A percentile compares a stretch with the other conserved stretches of the same genome.
These are phyloP conservation scores for Arthroderma sp. DNA, from an alignment of 2,329 filamentous ascomycete species.

Conservation along the genomic window DNA sequence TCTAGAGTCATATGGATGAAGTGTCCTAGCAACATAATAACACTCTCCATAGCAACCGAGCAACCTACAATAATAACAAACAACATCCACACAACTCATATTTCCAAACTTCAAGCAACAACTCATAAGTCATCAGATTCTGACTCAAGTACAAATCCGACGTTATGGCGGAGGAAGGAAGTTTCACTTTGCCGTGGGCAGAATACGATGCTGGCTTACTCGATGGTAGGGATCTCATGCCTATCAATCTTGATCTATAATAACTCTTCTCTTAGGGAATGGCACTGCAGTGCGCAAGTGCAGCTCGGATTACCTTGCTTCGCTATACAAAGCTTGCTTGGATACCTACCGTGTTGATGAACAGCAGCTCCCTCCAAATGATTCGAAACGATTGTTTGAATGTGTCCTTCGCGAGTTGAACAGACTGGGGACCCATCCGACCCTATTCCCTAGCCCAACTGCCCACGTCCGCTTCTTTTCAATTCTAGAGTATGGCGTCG, in stretches of 20 bases:
- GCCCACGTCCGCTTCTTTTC: slow-evolving; percentile 1
- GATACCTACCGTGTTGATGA: not conserved
- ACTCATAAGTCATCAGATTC: not conserved
- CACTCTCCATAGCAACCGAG: not conserved
- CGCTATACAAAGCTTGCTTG: slow-evolving; percentile 6
- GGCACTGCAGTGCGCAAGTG: slow-evolving; percentile 8
- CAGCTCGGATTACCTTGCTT: slow-evolving; percentile 9
- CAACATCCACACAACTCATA: not conserved
- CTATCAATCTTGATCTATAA: not conserved
- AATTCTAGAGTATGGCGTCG: not conserved
- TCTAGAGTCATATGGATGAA: too few species aligned
- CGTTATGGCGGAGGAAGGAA: not conserved
- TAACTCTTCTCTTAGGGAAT: not conserved
- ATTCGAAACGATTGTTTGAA: not conserved
- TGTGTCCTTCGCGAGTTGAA: slow-evolving; percentile 1
- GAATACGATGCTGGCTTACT: slow-evolving; percentile 6
- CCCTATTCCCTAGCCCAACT: slow-evolving; percentile 7
- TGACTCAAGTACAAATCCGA: too few species aligned
- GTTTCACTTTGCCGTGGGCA: slow-evolving; percentile 7
- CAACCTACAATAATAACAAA: not conserved
- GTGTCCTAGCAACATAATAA: too few species aligned
- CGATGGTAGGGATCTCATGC: not conserved
- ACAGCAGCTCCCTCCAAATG: not conserved
- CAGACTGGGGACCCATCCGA: slow-evolving; percentile 5
- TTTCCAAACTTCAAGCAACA: not conserved